phyloP scores from a whole-genome alignment of 2,329 filamentous ascomycete genomes.

The Rhinocladiella mackenziei region DNA sequence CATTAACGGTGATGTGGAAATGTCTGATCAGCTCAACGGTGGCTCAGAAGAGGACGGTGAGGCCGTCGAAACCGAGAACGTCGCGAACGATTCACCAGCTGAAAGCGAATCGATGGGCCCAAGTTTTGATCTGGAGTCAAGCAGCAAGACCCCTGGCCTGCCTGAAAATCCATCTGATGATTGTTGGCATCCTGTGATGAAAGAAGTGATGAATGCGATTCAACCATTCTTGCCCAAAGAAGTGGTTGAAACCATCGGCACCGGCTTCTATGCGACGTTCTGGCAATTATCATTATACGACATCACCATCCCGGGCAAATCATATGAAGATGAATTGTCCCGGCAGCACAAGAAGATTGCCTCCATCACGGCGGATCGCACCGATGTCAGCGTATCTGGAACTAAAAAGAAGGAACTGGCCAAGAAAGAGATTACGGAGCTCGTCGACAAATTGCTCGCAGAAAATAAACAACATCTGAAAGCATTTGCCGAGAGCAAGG shows the following conservation, averaged over 20 bases:
- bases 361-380: slow-evolving; percentile 65
- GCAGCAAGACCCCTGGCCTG: slow-evolving; percentile 30
- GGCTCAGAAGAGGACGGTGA: slow-evolving; percentile 33
- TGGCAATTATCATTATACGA: slow-evolving; percentile 87
- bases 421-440: slow-evolving; percentile 64
- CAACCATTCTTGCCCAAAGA: slow-evolving; percentile 57
- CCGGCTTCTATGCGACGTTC: slow-evolving; percentile 83
- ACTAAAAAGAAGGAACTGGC: slow-evolving; percentile 65
- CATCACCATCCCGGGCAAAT: slow-evolving; percentile 68
- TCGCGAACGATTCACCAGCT: slow-evolving; percentile 31
- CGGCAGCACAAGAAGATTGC: slow-evolving; percentile 64
- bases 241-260: slow-evolving; percentile 66
- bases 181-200: slow-evolving; percentile 65
- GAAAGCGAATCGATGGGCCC: slow-evolving; percentile 16
- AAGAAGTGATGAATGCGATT: slow-evolving; percentile 68
- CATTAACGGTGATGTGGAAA: slow-evolving; percentile 31
- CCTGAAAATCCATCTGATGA: slow-evolving; percentile 39
- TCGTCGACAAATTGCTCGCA: slow-evolving; percentile 65
- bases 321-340: slow-evolving; percentile 72
- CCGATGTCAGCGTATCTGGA: slow-evolving; percentile 66
- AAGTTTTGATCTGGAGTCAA: slow-evolving; percentile 13
- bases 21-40: slow-evolving; percentile 29
- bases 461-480: slow-evolving; percentile 69
- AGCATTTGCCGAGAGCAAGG: slow-evolving; percentile 62
- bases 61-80: slow-evolving; percentile 37